Base-by-base conservation (phyloP, 2,329 filamentous ascomycete species). In the Orbilia brochopaga region DNA sequence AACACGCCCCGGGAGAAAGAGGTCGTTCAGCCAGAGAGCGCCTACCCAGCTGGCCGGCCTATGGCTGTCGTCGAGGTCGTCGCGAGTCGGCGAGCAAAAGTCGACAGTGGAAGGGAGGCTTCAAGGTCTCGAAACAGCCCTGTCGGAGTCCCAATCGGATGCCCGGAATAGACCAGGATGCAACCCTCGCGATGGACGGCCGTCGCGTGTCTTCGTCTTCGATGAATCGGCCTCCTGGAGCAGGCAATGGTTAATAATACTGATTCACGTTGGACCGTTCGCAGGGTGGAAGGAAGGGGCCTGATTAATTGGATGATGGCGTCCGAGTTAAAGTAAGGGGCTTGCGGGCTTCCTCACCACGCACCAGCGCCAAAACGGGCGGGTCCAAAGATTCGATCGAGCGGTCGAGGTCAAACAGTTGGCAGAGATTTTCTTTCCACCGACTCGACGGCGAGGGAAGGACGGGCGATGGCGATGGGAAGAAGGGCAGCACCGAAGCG, bases 251-350 rank as follows among this genome's bases (percentile, higher is more conserved):
- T 57, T 50, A 35, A 23, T 27, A 21, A 50, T 24, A 37, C n/a
- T 23, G 10, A 37, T 48, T 48, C 44, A 48, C 44, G 44, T 48
- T 48, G 44, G n/a, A 19, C 44, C 44, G n/a, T 48, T 21, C 7
- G 15, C 40, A 27, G 40, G 58, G 21, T 44, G 50, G 23, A 37
- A 44, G 27, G 58, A 23, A 17, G 27, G 52, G 11, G 35, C 44
- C 37, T 42, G 42, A 42, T 46, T 52, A 51, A 62, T 58, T 63
- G 57, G 64, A 44, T 60, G 54, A 51, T 42, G 40, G 64, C 64
- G 51, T 54, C 32, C 59, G 59, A 59, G 61, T 70, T 63, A 70
- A 70, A 70, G 66, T 70, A 70, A 70, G 66, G 66, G 66, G 66
- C 66, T 70, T 62, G n/a, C 2, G 19, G 27, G 42, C 23, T 35